These are phyloP conservation scores for Trichoderma polysporum DNA, from an alignment of 2,329 filamentous ascomycete species.

Conservation along the genomic window DNA sequence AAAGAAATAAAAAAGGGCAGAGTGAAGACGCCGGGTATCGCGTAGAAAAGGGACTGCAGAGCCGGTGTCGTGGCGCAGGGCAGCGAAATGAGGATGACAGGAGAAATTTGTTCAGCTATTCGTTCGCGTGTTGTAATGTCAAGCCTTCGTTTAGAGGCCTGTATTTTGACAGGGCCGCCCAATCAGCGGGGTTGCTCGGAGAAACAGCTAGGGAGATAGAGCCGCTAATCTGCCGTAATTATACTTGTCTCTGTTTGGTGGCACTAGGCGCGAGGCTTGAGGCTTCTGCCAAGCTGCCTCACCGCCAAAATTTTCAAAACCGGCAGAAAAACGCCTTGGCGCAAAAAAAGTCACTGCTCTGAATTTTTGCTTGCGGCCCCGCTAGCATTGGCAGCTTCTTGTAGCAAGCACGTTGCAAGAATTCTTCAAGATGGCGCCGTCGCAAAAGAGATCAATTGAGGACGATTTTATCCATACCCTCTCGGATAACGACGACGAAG, in stretches of 20 bases:
- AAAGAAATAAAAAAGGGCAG: neutral
- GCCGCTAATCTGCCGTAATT: conserved; percentile 9
- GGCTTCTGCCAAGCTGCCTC: conserved; percentile 9
- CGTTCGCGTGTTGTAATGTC: conserved; percentile 24
- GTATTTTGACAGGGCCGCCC: conserved; percentile 33
- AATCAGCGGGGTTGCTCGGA: conserved; percentile 37
- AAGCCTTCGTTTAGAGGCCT: conserved; percentile 22
- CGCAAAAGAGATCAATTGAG: conserved; percentile 50
- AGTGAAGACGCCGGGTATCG: conserved; percentile 19
- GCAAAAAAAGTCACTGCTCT: conserved; percentile 1
- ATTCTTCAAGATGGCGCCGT: conserved; percentile 44
- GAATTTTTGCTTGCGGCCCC: conserved; percentile 22
- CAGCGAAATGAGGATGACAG: conserved; percentile 21
- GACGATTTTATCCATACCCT: conserved; percentile 62
- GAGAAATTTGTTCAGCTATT: conserved; percentile 28
- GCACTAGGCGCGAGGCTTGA: too few species aligned
- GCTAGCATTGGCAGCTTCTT: conserved; percentile 21
- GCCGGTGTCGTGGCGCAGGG: conserved; percentile 17
- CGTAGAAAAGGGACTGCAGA: conserved; percentile 20
- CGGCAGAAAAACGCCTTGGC: conserved; percentile 27
- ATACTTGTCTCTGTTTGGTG: neutral
- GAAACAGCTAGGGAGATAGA: conserved; percentile 24
- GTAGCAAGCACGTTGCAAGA: conserved; percentile 7
- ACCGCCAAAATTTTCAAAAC: conserved; percentile 30
- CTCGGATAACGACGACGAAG: conserved; percentile 56